Percentiles rank a stretch among this genome's conserved stretches.
phyloP scores from a whole-genome alignment of 2,329 filamentous ascomycete species.

The Eutypa lata region DNA sequence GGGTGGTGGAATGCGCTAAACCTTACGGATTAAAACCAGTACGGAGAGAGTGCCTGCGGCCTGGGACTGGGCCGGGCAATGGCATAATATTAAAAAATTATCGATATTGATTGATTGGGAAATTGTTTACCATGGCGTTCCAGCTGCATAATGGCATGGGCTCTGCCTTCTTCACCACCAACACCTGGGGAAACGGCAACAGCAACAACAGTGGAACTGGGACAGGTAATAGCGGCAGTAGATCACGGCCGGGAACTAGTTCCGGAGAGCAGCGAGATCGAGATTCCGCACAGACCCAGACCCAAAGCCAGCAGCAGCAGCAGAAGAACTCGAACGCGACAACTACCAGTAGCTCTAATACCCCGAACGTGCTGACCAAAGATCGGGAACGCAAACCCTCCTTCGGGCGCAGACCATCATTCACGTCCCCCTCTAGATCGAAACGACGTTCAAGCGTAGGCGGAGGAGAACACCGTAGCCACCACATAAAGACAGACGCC shows the following conservation, averaged over 20 bases:
- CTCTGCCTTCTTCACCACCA: conserved; percentile 24
- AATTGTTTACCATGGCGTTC: conserved; percentile 1
- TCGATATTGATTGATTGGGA: not conserved
- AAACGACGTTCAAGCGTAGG: conserved; percentile 42
- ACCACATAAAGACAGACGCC: conserved; percentile 37
- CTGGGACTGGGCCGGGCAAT: not conserved
- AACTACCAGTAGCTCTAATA: conserved; percentile 10
- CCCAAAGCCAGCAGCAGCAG: not conserved
- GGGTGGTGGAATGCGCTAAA: not conserved
- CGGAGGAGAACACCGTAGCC: conserved; percentile 22
- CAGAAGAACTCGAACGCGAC: not conserved
- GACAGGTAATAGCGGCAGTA: conserved; percentile 8
- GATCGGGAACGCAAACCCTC: conserved; percentile 52
- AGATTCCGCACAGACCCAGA: conserved; percentile 2
- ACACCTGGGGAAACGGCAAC: conserved; percentile 24
- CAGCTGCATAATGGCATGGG: conserved; percentile 1
- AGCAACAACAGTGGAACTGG: conserved; percentile 4
- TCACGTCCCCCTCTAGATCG: conserved; percentile 37
- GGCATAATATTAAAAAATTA: not conserved
- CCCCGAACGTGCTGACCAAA: conserved; percentile 34
- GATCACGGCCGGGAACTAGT: conserved; percentile 34
- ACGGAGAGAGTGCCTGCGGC: no score
- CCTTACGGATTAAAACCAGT: not conserved
- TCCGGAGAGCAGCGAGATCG: conserved; percentile 25
- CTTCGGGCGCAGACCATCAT: conserved; percentile 52